Percentiles rank a stretch among this genome's conserved stretches.
Evolutionary conservation across 2,329 filamentous ascomycete species (phyloP).

Genomic region (Grosmannia huntii): DNA sequence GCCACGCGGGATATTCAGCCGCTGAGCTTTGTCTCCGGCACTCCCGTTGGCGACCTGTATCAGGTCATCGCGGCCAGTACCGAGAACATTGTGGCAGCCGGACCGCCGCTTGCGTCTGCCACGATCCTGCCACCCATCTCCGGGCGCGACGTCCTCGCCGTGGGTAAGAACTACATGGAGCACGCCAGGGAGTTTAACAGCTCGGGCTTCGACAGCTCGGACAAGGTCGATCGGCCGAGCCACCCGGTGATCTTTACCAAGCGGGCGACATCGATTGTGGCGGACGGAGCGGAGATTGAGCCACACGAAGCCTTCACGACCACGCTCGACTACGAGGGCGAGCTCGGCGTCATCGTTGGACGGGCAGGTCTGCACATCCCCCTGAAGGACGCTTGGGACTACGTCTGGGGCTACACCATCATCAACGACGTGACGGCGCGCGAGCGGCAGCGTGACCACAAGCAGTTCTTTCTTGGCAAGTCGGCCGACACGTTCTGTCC

Average conservation of each 20-base stretch:
- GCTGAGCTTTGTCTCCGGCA: background rate
- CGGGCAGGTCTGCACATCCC: constrained; percentile 30
- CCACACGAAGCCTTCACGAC: background rate
- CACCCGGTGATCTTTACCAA: constrained; percentile 4
- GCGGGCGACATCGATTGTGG: constrained; percentile 1
- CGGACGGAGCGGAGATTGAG: background rate
- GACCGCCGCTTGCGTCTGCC: background rate
- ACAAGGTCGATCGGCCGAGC: constrained; percentile 1
- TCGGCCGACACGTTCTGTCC: constrained; percentile 42
- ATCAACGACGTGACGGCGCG: constrained; percentile 40
- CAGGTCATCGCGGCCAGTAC: background rate
- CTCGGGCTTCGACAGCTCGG: constrained; percentile 2
- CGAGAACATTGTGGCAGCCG: background rate
- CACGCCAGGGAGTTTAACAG: constrained; percentile 2
- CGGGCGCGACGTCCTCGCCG: constrained; percentile 1
- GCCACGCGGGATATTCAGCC: background rate
- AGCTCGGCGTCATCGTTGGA: constrained; percentile 43
- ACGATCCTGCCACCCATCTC: background rate
- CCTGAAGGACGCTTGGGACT: constrained; percentile 30
- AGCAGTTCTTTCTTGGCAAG: constrained; percentile 48
- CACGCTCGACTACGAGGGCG: constrained; percentile 39
- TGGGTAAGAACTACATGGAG: constrained; percentile 6
- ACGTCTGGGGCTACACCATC: constrained; percentile 45
- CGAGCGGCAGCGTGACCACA: constrained; percentile 40
- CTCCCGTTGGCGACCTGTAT: background rate